Conservation (phyloP, 2,329 filamentous ascomycete species). For the Knoxdaviesia proteae region DNA sequence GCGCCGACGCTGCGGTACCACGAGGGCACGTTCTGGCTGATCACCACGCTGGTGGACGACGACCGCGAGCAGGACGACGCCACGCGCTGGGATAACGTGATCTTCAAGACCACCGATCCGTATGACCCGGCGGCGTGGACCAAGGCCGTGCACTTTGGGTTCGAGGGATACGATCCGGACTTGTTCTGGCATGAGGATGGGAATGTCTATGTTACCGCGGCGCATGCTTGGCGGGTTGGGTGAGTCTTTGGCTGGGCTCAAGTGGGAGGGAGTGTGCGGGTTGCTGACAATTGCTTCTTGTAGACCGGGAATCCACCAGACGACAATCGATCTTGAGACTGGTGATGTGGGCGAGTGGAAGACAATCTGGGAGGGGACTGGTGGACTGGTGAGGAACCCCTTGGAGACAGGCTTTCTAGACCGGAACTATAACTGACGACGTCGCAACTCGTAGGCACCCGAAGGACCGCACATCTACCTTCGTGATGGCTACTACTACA, state of each 20-base stretch:
- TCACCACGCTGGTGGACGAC: slow-evolving; percentile 19
- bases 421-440: background rate
- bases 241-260: background rate
- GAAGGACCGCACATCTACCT: slow-evolving; percentile 25
- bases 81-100: slow-evolving; percentile 12
- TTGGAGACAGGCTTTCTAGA: background rate
- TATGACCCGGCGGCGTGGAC: slow-evolving; percentile 18
- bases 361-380: slow-evolving; percentile 22
- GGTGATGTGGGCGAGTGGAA: slow-evolving; percentile 12
- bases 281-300: background rate
- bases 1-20: slow-evolving; percentile 24
- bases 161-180: slow-evolving; percentile 7
- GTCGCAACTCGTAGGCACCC: slow-evolving; percentile 11
- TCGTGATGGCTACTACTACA: slow-evolving; percentile 22
- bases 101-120: slow-evolving; percentile 19
- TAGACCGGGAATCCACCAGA: slow-evolving; percentile 7
- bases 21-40: slow-evolving; percentile 21
- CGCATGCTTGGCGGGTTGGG: slow-evolving; percentile 8
- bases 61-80: slow-evolving; percentile 11
- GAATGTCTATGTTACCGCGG: slow-evolving; percentile 15
- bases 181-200: slow-evolving; percentile 8
- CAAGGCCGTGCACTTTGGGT: slow-evolving; percentile 9
- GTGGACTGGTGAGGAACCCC: slow-evolving; percentile 7
- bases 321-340: slow-evolving; percentile 14
- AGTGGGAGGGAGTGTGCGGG: background rate